A percentile compares a stretch with the other conserved stretches of the same genome.
phyloP scores from a whole-genome alignment of 2,329 filamentous ascomycete genomes.

The Cladosporium sp. region DNA sequence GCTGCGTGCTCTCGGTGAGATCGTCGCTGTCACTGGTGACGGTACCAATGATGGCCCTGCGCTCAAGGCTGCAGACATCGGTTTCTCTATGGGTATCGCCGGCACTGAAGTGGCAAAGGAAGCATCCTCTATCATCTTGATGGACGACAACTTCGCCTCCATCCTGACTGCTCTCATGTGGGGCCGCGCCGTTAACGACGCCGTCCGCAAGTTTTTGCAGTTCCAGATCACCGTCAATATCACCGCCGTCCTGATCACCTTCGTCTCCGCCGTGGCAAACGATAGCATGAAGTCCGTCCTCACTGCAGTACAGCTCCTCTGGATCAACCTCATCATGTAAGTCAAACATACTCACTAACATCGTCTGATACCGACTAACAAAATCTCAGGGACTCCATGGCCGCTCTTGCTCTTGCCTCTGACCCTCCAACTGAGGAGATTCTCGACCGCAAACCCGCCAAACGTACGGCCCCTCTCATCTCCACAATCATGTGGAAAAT shows the following conservation, averaged over 20 bases:
- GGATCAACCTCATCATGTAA: slow-evolving; percentile 92
- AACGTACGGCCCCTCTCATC: slow-evolving; percentile 71
- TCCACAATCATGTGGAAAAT: slow-evolving; percentile 99
- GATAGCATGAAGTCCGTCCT: slow-evolving; percentile 67
- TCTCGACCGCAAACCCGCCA: slow-evolving; percentile 72
- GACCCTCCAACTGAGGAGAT: slow-evolving; percentile 80
- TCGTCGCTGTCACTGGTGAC: slow-evolving; percentile 63
- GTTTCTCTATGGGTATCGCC: slow-evolving; percentile 65
- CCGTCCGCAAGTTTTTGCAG: slow-evolving; percentile 55
- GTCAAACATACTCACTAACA: not conserved
- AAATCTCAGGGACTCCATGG: slow-evolving; percentile 67
- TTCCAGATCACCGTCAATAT: slow-evolving; percentile 86
- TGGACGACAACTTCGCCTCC: slow-evolving; percentile 61
- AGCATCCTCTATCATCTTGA: slow-evolving; percentile 58
- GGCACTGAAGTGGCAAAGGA: slow-evolving; percentile 64
- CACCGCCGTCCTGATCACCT: slow-evolving; percentile 81
- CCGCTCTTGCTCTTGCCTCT: slow-evolving; percentile 83
- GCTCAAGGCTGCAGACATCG: slow-evolving; percentile 62
- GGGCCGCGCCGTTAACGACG: slow-evolving; percentile 56
- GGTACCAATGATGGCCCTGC: slow-evolving; percentile 65
- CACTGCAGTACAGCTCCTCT: slow-evolving; percentile 85
- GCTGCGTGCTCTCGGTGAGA: slow-evolving; percentile 61
- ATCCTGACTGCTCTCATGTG: slow-evolving; percentile 61
- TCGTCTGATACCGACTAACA: not conserved
- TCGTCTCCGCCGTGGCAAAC: slow-evolving; percentile 77